phyloP scores from a whole-genome alignment of 371 early-diverging fungal species.

The Mucor indicus region DNA sequence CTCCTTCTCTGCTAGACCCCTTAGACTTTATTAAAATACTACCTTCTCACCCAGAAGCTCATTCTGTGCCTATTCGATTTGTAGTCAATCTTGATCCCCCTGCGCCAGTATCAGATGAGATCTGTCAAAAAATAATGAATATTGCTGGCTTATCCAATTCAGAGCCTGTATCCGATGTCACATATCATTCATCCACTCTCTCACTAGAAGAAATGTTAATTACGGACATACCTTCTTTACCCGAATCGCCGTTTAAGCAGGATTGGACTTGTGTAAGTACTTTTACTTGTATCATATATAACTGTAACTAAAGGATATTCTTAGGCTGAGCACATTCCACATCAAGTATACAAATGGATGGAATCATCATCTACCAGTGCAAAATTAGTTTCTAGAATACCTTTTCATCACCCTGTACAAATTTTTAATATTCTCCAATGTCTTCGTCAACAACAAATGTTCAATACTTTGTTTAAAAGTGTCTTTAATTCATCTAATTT shows the following conservation, averaged over 20 bases:
- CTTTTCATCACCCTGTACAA: slow-evolving; percentile 56
- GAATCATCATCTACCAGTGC: slow-evolving; percentile 21
- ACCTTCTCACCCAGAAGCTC: slow-evolving; percentile 17
- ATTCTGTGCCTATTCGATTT: slow-evolving; percentile 35
- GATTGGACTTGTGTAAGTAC: slow-evolving; percentile 6
- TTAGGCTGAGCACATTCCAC: slow-evolving; percentile 18
- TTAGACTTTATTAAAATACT: slow-evolving; percentile 30
- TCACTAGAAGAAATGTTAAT: slow-evolving; percentile 33
- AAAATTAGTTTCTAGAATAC: slow-evolving; percentile 46
- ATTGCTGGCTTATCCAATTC: slow-evolving; percentile 13
- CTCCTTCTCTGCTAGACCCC: slow-evolving; percentile 27
- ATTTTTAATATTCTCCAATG: slow-evolving; percentile 45
- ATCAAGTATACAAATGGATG: slow-evolving; percentile 35
- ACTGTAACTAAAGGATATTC: too few relatives aligned
- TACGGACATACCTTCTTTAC: too few relatives aligned
- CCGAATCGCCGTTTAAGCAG: too few relatives aligned
- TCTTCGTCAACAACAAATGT: slow-evolving; percentile 56
- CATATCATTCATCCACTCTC: too few relatives aligned
- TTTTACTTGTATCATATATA: not conserved
- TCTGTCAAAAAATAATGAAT: slow-evolving; percentile 31
- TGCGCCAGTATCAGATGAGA: slow-evolving; percentile 28
- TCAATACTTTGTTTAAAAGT: slow-evolving; percentile 52
- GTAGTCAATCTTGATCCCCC: slow-evolving; percentile 41
- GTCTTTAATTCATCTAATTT: slow-evolving; percentile 36
- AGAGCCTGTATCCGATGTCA: too few relatives aligned